Evolutionary conservation across 805 yeast genomes (phyloP), one percentile per base, ranked within the genome.

Genomic region (Kodamaea neixiangensis): DNA sequence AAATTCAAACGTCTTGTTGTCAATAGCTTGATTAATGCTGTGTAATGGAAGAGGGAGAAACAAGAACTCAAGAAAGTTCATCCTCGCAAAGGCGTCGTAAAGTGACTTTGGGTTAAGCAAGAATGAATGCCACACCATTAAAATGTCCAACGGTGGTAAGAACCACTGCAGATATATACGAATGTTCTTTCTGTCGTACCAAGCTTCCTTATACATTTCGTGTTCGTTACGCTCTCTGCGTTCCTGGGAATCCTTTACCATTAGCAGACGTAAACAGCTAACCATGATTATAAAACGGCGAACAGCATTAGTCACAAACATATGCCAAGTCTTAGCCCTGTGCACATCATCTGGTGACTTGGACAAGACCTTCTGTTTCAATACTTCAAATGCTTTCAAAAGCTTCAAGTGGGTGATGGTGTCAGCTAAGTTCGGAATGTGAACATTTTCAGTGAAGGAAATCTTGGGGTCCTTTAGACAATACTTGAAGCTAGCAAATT

Each of bases 41-140:
- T 43, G 13, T 34, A 58, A 49, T 5, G 69, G 69, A 42, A 64
- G 63, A 3, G 61, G 59, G 41, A 40, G 51, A 11, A 46, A 42
- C 21, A 54, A 45, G 41, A 63, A 59, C 33, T 49, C 44, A 13
- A 52, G 13, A 22, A 60, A 55, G 34, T 54, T 29, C 44, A 57
- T 58, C 18, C 62, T 50, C 7, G 43, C 49, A 37, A 56, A 54
- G 13, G 47, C 46, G 21, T 62, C 63, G 46, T 58, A 55, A 38
- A 48, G 53, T 1, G 57, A 17, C 33, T 46, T 43, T 5, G 65
- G 62, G 35, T 62, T 60, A 44, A 61, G 51, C 22, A 61, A 38
- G 39, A 62, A 58, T 1, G 63, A 53, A 41, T 63, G 61, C 67
- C 66, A 63, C 14, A 63, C 60, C 59, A 62, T 51, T 15, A 60